phyloP scores from a whole-genome alignment of 75 land plant species.

The Selaginella moellendorffii region DNA sequence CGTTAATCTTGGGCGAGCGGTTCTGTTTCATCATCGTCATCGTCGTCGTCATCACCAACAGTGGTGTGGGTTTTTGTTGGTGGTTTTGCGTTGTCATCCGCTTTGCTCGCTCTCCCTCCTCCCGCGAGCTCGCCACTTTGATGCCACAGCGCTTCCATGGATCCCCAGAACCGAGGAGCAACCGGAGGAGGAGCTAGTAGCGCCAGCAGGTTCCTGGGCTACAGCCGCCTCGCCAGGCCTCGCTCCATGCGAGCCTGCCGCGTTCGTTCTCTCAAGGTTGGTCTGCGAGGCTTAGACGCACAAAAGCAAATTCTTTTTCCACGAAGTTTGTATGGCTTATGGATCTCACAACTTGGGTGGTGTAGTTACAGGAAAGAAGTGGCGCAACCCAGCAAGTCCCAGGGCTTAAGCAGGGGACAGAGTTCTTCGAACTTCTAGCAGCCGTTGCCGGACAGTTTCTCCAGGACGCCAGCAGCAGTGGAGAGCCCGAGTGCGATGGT shows the following conservation, averaged over 20 bases:
- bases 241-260: neutral
- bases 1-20: constrained; percentile 2
- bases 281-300: no score
- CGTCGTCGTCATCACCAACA: no score
- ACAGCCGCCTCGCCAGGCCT: neutral
- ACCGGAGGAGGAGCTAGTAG: no score
- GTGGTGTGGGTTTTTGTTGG: neutral
- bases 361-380: neutral
- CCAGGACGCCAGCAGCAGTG: constrained; percentile 23
- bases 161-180: neutral
- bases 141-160: no score
- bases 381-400: neutral
- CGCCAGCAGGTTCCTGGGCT: neutral
- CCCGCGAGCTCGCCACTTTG: no score
- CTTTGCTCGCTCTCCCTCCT: no score
- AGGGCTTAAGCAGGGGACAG: neutral
- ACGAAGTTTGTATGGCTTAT: no score
- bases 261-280: neutral
- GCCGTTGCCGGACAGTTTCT: constrained; percentile 77
- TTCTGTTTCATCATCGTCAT: constrained; percentile 1
- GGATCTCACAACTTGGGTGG: no score
- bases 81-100: neutral
- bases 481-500: no score
- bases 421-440: constrained; percentile 74
- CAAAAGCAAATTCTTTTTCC: no score